Percentiles rank a stretch among this genome's conserved stretches.
Evolutionary conservation across 176 grass and related monocot species (phyloP).

Genomic region (Rhynchospora breviuscula): DNA sequence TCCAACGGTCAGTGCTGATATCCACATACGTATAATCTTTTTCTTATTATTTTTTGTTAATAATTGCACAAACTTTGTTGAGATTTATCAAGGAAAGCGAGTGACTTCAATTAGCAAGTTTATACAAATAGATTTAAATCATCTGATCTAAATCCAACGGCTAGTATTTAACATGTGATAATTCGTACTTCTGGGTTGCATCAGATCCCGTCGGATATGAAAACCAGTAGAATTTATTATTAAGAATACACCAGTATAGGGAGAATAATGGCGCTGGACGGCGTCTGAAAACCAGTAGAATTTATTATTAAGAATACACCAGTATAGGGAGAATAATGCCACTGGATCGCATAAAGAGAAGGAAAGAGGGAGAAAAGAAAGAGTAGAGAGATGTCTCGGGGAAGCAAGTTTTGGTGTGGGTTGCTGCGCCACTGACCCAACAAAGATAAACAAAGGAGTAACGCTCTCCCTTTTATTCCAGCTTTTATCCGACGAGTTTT

Average conservation of each 20-base stretch:
- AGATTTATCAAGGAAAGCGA: background rate
- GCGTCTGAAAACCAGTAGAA: background rate
- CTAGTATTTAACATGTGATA: no score
- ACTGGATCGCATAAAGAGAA: background rate
- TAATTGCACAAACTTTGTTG: background rate
- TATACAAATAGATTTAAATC: background rate
- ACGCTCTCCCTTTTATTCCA: background rate
- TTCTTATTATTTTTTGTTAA: background rate
- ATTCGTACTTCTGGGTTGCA: no score
- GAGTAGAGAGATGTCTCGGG: background rate
- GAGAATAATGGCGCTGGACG: background rate
- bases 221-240: background rate
- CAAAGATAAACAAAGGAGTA: background rate
- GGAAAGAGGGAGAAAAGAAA: background rate
- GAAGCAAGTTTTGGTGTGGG: constrained; percentile 9
- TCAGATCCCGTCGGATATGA: no score
- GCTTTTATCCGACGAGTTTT: constrained; percentile 11
- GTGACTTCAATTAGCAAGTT: no score
- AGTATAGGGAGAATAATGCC: background rate
- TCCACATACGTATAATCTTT: no score
- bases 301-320: background rate
- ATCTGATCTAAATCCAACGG: background rate
- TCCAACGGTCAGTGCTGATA: no score
- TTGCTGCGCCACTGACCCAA: background rate
- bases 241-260: background rate